A percentile compares a stretch with the other conserved stretches of the same genome.
These are phyloP conservation scores for Auxenochlorella protothecoides DNA, from an alignment of 139 green algal genomes.

Conservation along the genomic window DNA sequence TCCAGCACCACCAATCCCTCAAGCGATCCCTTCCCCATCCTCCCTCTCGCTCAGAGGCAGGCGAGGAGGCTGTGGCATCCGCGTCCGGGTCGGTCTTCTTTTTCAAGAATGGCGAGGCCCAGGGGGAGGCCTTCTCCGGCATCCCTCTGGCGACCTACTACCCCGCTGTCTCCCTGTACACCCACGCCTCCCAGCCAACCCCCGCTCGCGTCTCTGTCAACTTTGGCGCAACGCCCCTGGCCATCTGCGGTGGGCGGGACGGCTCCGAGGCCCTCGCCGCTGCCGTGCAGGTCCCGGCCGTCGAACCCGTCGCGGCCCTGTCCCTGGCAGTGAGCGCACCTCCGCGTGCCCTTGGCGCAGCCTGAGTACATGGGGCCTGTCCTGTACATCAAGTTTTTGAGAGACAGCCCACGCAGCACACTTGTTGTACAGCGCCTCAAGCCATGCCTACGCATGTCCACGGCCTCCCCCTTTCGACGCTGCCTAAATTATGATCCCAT, in stretches of 20 bases:
- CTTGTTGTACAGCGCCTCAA: background rate
- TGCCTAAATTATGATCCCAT: background rate
- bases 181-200: slow-evolving; percentile 40
- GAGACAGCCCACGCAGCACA: background rate
- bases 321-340: background rate
- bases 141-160: slow-evolving; percentile 75
- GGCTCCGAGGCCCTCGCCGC: too few relatives aligned
- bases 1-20: too few relatives aligned
- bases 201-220: slow-evolving; percentile 56
- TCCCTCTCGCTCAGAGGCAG: too few relatives aligned
- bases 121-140: slow-evolving; percentile 17
- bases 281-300: background rate
- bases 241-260: background rate
- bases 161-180: slow-evolving; percentile 68
- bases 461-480: background rate
- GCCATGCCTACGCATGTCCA: background rate
- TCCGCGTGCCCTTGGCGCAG: background rate
- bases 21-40: too few relatives aligned
- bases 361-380: background rate
- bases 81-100: background rate
- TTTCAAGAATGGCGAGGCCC: background rate
- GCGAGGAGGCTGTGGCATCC: background rate
- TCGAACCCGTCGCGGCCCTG: background rate
- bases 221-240: slow-evolving; percentile 45
- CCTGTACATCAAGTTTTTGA: background rate